Evolutionary conservation across 345 rosid genomes (phyloP).

Genomic region (Lagerstroemia speciosa): DNA sequence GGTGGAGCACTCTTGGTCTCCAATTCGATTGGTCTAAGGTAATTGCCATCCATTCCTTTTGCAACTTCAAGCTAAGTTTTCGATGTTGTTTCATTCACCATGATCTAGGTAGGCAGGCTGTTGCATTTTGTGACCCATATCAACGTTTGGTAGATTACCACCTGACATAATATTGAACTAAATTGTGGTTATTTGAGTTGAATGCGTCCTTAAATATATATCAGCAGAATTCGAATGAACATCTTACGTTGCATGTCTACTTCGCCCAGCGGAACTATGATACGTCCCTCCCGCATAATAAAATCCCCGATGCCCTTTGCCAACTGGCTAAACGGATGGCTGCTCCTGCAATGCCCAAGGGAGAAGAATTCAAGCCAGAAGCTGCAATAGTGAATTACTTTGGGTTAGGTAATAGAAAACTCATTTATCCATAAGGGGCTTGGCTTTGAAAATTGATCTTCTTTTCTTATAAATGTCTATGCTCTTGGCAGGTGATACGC

Average conservation of each 20-base stretch:
- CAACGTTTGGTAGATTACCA: neutral
- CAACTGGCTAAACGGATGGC: slow-evolving; percentile 68
- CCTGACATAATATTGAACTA: neutral
- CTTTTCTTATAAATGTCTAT: neutral
- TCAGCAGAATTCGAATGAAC: neutral
- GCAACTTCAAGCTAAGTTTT: neutral
- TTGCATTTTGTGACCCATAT: neutral
- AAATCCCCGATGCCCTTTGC: slow-evolving; percentile 72
- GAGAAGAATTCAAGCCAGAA: slow-evolving; percentile 82
- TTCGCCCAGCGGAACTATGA: slow-evolving; percentile 63
- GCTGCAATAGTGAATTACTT: slow-evolving; percentile 91
- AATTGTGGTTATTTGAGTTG: neutral
- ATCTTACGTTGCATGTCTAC: slow-evolving; percentile 9
- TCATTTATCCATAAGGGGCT: slow-evolving; percentile 5
- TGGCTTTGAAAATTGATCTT: slow-evolving; percentile 39
- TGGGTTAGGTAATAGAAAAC: slow-evolving; percentile 62
- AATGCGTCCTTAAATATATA: neutral
- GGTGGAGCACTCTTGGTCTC: slow-evolving; percentile 92
- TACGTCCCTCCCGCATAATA: slow-evolving; percentile 68
- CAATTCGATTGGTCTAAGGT: slow-evolving; percentile 98
- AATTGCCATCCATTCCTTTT: neutral
- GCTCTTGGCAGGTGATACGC: slow-evolving; percentile 60
- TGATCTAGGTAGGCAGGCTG: slow-evolving; percentile 1
- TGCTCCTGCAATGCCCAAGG: slow-evolving; percentile 58
- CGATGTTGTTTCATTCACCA: neutral